Base-by-base conservation (phyloP, 2,329 filamentous ascomycete genomes). In the Colletotrichum kahawae region DNA sequence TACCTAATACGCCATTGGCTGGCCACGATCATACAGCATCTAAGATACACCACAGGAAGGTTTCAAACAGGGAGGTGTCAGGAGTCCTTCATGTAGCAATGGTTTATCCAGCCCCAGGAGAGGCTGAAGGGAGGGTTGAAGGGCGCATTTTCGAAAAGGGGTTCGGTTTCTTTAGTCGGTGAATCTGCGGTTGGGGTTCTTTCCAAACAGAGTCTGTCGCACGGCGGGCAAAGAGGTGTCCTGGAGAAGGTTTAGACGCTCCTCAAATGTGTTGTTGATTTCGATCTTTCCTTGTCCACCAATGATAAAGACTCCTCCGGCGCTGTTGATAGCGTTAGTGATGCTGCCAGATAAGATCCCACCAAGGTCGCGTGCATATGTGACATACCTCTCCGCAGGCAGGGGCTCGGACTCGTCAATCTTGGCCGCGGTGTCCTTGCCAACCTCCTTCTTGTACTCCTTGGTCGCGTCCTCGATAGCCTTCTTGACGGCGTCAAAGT, bases 211-310 rank as follows among this genome's bases (percentile, higher is more conserved):
- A 18, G 94, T 94, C 84, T 94, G 91, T 82, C 97, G 92, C 81
- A 99, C 93, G 59, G 92, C 92, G 16, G 97, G 97, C 74, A 98
- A 91, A 67, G 95, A 94, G 79, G 94, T 94, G 72, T 93, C 93
- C 86, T 98, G 94, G 78, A 98, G 92, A 76, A 98, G 89, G 81
- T 91, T 91, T 85, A 99, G 89, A 79, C 97, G 93, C 83, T 98
- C 94, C 84, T 98, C 97, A 79, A 98, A 94, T 70, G 97, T 98
- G 89, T 99, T 98, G 91, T 98, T 96, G 85, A 99, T 96, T 81
- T 98, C 95, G 83, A 99, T 98, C 90, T 96, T 98, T 83, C 97
- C 97, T 78, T 90, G 90, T 79, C 94, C 93, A 78, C 96, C 95
- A 70, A 98, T 86, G 78, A 99, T 92, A 74, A 91, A 84, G 73